phyloP scores from a whole-genome alignment of 2,329 filamentous ascomycete genomes.

The Lasiodiplodia hormozganensis region DNA sequence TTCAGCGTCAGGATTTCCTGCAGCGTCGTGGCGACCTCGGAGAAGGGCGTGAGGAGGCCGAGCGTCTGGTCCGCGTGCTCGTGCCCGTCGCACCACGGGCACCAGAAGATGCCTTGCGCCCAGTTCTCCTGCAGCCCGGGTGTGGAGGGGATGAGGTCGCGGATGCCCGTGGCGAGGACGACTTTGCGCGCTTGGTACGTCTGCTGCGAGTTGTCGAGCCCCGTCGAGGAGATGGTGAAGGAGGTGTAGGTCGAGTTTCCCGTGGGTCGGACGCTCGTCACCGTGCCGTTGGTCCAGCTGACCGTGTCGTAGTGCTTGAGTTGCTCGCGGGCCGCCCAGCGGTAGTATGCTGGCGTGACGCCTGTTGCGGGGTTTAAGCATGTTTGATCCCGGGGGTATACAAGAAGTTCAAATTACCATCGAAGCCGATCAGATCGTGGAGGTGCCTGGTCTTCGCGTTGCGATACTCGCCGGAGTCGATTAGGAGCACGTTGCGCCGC shows the following conservation, averaged over 20 bases:
- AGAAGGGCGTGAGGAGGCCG: not conserved
- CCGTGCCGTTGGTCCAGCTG: conserved; percentile 5
- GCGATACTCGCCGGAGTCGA: conserved; percentile 52
- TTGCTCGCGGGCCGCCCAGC: not conserved
- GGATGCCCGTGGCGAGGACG: conserved; percentile 11
- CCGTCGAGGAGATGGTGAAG: not conserved
- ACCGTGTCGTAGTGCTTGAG: conserved; percentile 3
- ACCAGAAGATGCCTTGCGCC: conserved; percentile 16
- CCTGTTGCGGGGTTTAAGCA: not conserved
- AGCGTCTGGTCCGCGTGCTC: conserved; percentile 6
- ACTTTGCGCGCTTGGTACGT: conserved; percentile 2
- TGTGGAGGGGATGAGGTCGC: not conserved
- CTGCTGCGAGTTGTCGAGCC: not conserved
- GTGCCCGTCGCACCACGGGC: conserved; percentile 20
- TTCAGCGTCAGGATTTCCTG: conserved; percentile 11
- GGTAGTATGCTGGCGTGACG: conserved; percentile 12
- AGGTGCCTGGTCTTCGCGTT: conserved; percentile 39
- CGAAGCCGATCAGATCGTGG: conserved; percentile 13
- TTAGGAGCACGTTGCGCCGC: conserved; percentile 50
- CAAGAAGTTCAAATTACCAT: not conserved
- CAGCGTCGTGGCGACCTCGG: not conserved
- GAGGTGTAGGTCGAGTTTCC: not conserved
- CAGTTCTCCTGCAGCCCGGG: conserved; percentile 5
- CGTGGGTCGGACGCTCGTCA: not conserved
- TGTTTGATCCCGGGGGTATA: too few relatives aligned